Evolutionary conservation across 2,329 filamentous ascomycete species (phyloP), one percentile per base, ranked within the genome.

Genomic region (Blastomyces gilchristii): DNA sequence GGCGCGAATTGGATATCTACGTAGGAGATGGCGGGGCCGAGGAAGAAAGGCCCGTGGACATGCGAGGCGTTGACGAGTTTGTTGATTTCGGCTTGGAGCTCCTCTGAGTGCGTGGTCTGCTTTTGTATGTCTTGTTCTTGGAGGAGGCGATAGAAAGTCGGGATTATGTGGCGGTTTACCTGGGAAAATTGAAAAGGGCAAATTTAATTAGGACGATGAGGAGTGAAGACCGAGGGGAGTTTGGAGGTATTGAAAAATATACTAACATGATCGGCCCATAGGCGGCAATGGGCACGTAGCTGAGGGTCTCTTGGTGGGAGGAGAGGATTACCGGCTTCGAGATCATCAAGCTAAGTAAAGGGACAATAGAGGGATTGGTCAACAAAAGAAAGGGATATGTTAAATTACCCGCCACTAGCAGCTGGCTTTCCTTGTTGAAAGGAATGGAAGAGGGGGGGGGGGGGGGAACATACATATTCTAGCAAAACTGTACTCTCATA

Each of bases 401-500:
- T 37, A 37, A 37, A 37, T 9, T 37, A 37, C 34, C 34, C 34
- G 1, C 7, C 34, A 5, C 34, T 9, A 8, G 37, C 37, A 39
- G 37, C 37, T 12, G 9, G 9, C 9, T 39, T 12, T 39, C 37
- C 1, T 37, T 37, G 37, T 39, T 39, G 37, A 39, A 39, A 3
- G 41, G 16, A 16, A 16, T 16, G 12, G 18, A 45, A 45, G 41
- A 4, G 41, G 8, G 41, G 41, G 7, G 16, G 41, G 8, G 41
- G 41, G 7, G 43, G 16, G 31, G 50, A 39, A 72, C 82, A 67
- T 77, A 89, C 86, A 75, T 95, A 95, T 87, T 96, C 91, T 73
- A 96, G 82, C 69, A 96, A 82, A 2, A 95, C 87, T 1, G 84
- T 85, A 69, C 88, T 93, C 72, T 95, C 91, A 70, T 91, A 87